Conservation (phyloP, 306 rosid genomes). For the Oemleria cerasiformis region DNA sequence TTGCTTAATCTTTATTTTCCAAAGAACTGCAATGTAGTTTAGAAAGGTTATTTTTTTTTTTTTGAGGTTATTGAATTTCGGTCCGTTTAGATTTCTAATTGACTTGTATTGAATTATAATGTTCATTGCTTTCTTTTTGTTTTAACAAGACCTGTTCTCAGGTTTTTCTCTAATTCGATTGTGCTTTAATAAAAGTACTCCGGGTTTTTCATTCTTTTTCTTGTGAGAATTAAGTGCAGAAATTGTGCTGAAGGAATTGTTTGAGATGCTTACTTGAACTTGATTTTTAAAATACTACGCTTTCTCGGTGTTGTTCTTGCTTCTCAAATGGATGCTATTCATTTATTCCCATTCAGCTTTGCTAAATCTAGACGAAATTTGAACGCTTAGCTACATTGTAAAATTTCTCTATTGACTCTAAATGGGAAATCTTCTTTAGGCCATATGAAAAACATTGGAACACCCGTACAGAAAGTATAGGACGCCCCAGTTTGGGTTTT, state of each 20-base stretch:
- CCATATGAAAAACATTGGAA: neutral
- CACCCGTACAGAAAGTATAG: neutral
- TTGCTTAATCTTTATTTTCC: neutral
- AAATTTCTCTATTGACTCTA: neutral
- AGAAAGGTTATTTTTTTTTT: slow-evolving; percentile 1
- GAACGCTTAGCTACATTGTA: neutral
- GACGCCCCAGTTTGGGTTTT: neutral
- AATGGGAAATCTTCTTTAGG: neutral
- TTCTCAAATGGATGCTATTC: neutral
- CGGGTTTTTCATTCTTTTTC: neutral
- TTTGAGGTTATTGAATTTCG: neutral
- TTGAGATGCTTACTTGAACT: neutral
- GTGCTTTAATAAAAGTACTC: neutral
- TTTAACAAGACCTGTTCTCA: neutral
- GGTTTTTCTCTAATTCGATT: neutral
- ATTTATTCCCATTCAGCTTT: neutral
- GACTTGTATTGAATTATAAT: neutral
- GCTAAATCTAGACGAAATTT: neutral
- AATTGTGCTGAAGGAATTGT: neutral
- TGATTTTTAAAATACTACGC: neutral
- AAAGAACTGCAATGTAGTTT: slow-evolving; percentile 2
- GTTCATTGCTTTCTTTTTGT: neutral
- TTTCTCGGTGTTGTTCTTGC: neutral
- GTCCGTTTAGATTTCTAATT: neutral
- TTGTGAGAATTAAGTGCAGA: neutral